Evolutionary conservation across 495 filamentous ascomycete species (phyloP).

Genomic region (Penicillium longicatenatum): DNA sequence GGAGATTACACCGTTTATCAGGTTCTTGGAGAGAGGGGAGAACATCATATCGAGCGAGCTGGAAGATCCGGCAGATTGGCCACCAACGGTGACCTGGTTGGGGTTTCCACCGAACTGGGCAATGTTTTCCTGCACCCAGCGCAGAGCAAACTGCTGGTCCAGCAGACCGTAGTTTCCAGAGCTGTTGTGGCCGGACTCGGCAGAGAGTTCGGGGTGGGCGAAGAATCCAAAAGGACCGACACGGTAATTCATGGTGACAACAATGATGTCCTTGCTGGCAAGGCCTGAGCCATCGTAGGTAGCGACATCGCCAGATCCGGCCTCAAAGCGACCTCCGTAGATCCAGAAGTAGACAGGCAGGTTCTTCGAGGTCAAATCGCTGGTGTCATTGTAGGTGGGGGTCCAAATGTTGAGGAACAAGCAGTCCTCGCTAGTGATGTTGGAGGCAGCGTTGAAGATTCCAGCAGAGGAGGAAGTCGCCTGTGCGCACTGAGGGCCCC

Average conservation of each 20-base stretch:
- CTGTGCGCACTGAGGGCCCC: slow-evolving; percentile 30
- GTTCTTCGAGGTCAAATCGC: not conserved
- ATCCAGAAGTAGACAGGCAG: slow-evolving; percentile 33
- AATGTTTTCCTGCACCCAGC: slow-evolving; percentile 8
- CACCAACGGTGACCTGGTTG: slow-evolving; percentile 31
- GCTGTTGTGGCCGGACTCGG: slow-evolving; percentile 33
- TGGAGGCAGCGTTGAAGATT: slow-evolving; percentile 17
- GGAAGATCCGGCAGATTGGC: slow-evolving; percentile 53
- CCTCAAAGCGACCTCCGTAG: slow-evolving; percentile 32
- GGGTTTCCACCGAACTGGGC: slow-evolving; percentile 46
- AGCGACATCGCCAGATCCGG: slow-evolving; percentile 26
- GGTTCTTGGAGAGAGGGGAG: slow-evolving; percentile 13
- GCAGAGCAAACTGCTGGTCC: slow-evolving; percentile 38
- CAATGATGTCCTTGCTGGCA: slow-evolving; percentile 32
- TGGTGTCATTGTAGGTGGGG: not conserved
- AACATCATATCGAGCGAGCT: slow-evolving; percentile 29
- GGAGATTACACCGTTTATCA: slow-evolving; percentile 17
- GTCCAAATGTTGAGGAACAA: slow-evolving; percentile 31
- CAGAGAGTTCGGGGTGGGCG: slow-evolving; percentile 18
- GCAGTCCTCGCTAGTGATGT: slow-evolving; percentile 30
- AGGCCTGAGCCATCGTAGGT: slow-evolving; percentile 32
- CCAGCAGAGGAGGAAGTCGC: slow-evolving; percentile 22
- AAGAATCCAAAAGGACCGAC: slow-evolving; percentile 40
- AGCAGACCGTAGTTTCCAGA: slow-evolving; percentile 41
- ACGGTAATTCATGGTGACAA: slow-evolving; percentile 36